These are phyloP conservation scores for Blastomyces emzantsi DNA, from an alignment of 2,329 filamentous ascomycete genomes.

Conservation along the genomic window DNA sequence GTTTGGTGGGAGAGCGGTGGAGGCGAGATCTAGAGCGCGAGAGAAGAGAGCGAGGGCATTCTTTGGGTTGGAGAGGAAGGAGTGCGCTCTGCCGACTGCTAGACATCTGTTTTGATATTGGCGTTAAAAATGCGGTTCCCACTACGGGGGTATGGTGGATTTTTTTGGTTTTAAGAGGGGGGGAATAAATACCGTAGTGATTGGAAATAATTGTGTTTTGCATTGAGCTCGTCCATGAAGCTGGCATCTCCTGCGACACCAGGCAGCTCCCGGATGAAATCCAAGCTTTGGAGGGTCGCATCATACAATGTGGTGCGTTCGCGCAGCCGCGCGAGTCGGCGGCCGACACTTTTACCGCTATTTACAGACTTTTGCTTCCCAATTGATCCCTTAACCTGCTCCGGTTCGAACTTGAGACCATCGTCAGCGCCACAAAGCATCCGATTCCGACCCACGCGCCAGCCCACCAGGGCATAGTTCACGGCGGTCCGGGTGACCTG, in stretches of 20 bases:
- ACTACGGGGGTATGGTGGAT: slow-evolving; percentile 10
- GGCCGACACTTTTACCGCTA: slow-evolving; percentile 60
- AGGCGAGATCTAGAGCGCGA: slow-evolving; percentile 56
- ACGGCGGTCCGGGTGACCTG: slow-evolving; percentile 89
- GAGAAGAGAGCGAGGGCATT: slow-evolving; percentile 81
- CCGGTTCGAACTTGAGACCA: slow-evolving; percentile 52
- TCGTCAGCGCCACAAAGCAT: slow-evolving; percentile 78
- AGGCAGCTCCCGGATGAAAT: slow-evolving; percentile 79
- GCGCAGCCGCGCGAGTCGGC: slow-evolving; percentile 68
- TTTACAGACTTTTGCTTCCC: slow-evolving; percentile 38
- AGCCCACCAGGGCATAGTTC: slow-evolving; percentile 88
- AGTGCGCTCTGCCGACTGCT: slow-evolving; percentile 76
- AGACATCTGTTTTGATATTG: slow-evolving; percentile 50
- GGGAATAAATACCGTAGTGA: slow-evolving; percentile 59
- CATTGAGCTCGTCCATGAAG: slow-evolving; percentile 69
- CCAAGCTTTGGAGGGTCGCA: slow-evolving; percentile 79
- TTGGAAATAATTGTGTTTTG: slow-evolving; percentile 72
- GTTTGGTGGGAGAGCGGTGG: slow-evolving; percentile 42
- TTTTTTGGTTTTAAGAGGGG: background rate
- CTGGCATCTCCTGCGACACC: slow-evolving; percentile 76
- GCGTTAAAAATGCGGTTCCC: slow-evolving; percentile 11
- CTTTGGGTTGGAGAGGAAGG: slow-evolving; percentile 58
- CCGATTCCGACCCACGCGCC: slow-evolving; percentile 87
- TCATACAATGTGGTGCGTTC: slow-evolving; percentile 88
- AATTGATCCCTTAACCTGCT: slow-evolving; percentile 38